Conservation (phyloP, 2,329 filamentous ascomycete genomes). For the Apiospora aurea region DNA sequence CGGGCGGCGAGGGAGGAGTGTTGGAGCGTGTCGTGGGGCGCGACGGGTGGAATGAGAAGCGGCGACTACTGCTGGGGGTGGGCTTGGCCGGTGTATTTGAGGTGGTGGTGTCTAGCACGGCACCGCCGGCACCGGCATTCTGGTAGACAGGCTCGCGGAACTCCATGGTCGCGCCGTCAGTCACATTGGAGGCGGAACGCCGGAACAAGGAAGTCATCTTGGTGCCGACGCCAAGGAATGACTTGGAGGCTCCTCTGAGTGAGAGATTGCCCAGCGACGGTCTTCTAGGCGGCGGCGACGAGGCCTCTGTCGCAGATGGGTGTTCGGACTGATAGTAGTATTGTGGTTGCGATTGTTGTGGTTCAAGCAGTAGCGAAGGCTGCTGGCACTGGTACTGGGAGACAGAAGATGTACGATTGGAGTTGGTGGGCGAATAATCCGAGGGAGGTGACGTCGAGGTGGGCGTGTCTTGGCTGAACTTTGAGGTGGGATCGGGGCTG, state of each 20-base stretch:
- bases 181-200: conserved; percentile 37
- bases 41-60: conserved; percentile 43
- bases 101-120: conserved; percentile 35
- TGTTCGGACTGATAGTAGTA: not conserved
- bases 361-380: not conserved
- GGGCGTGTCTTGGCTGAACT: conserved; percentile 11
- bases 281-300: conserved; percentile 10
- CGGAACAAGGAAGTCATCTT: conserved; percentile 26
- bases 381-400: conserved; percentile 11
- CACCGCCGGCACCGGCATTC: conserved; percentile 29
- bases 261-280: conserved; percentile 13
- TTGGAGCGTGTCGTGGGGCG: conserved; percentile 41
- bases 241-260: conserved; percentile 22
- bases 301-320: not conserved
- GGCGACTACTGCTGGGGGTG: conserved; percentile 34
- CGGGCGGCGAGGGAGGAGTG: conserved; percentile 44
- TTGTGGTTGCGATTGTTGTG: conserved; percentile 1
- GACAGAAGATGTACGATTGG: conserved; percentile 17
- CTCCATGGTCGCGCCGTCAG: conserved; percentile 35
- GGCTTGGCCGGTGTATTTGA: conserved; percentile 34
- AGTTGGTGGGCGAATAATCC: conserved; percentile 23
- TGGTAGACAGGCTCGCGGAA: conserved; percentile 38
- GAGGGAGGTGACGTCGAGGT: conserved; percentile 23
- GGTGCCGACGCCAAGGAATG: conserved; percentile 20
- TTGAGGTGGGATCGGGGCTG: conserved; percentile 1